Base-by-base conservation (phyloP, 768 basidiomycete genomes). In the Tricholoma sp. region DNA sequence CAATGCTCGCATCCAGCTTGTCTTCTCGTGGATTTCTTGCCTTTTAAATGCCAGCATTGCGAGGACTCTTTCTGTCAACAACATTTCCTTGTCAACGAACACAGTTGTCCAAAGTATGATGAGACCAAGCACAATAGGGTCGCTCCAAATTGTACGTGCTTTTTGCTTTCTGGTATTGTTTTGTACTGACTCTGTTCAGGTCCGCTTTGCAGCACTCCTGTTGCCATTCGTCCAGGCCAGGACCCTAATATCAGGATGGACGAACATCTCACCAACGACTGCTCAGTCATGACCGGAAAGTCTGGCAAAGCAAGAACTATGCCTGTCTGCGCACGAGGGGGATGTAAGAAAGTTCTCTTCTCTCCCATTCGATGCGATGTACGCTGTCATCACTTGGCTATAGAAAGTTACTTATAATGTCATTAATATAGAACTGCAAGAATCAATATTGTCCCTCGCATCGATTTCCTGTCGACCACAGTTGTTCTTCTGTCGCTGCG, bases 41-140 rank as follows among this genome's bases (percentile, higher is more conserved):
- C 91, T 0, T 88, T 93, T 78, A 88, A 86, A 70, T 94, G 91
- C 68, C 85, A 89, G 50, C 89, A 91, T 63, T 94, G 91, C 68
- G 65, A 76, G 12, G 68, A 77, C 13, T 75, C 77, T 0, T 94
- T 84, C 73, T 94, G 92, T 62, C 82, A 83, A 41, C 87, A 91
- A 11, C 91, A 94, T 65, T 93, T 86, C 73, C 80, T 80, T 58
- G 87, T 86, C 11, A 73, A 79, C 15, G 77, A 77, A 2, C 91
- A 94, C 64, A 73, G 70, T 36, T 91, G 92, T 65, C 68, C 79
- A 2, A 76, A 86, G 62, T 91, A 86, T 64, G 88, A 92, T 61
- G 83, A 86, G 65, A 74, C 71, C 61, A 84, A 84, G 66, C 78
- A 82, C 59, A 83, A 94, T 58, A 80, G 91, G 8, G 75, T 93